Percentiles rank a stretch among this genome's conserved stretches.
Conservation (phyloP, 1,284 basidiomycete genomes). For the Cutaneotrichosporon dermatis region DNA sequence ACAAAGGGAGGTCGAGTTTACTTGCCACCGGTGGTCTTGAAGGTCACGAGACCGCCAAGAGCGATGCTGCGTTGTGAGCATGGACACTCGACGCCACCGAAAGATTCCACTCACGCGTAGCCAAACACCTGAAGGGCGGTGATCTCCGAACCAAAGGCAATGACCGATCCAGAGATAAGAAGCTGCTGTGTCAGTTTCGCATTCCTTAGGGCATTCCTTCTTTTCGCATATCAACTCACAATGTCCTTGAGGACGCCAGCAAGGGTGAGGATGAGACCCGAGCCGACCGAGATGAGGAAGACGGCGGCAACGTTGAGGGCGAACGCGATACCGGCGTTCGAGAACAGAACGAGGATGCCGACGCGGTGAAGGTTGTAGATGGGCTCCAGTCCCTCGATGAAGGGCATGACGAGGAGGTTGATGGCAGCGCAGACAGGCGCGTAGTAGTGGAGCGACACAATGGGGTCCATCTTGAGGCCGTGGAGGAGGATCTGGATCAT, state of each 20-base stretch:
- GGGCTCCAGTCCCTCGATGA: slow-evolving; percentile 84
- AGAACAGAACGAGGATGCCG: slow-evolving; percentile 71
- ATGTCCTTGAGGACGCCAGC: slow-evolving; percentile 88
- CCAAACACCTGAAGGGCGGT: slow-evolving; percentile 83
- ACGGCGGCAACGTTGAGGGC: slow-evolving; percentile 88
- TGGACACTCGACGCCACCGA: no score
- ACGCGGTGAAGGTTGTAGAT: slow-evolving; percentile 70
- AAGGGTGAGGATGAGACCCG: slow-evolving; percentile 83
- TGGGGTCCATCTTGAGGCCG: slow-evolving; percentile 94
- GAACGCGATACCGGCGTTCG: slow-evolving; percentile 81
- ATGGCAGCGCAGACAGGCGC: slow-evolving; percentile 88
- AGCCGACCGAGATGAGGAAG: slow-evolving; percentile 84
- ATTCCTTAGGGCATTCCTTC: neutral
- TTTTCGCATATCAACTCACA: slow-evolving; percentile 27
- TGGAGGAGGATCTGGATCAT: slow-evolving; percentile 96
- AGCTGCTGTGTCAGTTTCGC: slow-evolving; percentile 48
- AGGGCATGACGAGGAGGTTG: slow-evolving; percentile 76
- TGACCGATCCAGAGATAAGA: slow-evolving; percentile 81
- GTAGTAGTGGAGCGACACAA: slow-evolving; percentile 93
- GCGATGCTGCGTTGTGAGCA: slow-evolving; percentile 39
- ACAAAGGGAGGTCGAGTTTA: slow-evolving; percentile 16
- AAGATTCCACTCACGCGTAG: slow-evolving; percentile 45
- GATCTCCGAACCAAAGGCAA: slow-evolving; percentile 73
- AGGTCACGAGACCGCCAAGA: slow-evolving; percentile 43
- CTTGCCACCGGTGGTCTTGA: slow-evolving; percentile 48